These are phyloP conservation scores for Fallopia convolvulus DNA, from an alignment of 148 eudicot species.

Conservation along the genomic window DNA sequence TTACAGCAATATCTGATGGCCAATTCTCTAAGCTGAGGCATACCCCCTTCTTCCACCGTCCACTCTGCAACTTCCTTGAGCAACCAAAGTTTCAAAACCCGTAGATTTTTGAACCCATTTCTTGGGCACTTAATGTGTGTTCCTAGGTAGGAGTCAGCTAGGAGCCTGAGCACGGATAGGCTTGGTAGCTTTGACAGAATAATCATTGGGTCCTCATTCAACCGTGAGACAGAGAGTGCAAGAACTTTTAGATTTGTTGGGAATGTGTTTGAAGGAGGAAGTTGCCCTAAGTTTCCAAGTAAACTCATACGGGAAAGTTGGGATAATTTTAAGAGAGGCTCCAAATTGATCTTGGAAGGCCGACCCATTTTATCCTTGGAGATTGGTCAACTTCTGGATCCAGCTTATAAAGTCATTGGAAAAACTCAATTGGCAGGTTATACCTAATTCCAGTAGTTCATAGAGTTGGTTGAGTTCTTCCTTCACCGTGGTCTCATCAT, in stretches of 20 bases:
- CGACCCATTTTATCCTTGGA: slow-evolving; percentile 26
- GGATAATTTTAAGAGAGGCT: slow-evolving; percentile 15
- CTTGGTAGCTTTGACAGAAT: slow-evolving; percentile 23
- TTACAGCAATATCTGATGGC: slow-evolving; percentile 28
- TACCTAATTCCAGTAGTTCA: slow-evolving; percentile 32
- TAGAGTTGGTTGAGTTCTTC: slow-evolving; percentile 13
- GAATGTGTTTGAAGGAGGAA: slow-evolving; percentile 11
- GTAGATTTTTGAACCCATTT: slow-evolving; percentile 24
- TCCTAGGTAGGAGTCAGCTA: slow-evolving; percentile 32
- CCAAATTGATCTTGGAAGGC: slow-evolving; percentile 20
- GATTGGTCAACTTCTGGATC: slow-evolving; percentile 20
- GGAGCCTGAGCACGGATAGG: slow-evolving; percentile 35
- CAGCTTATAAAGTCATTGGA: slow-evolving; percentile 16
- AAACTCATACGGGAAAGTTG: slow-evolving; percentile 30
- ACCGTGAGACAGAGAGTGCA: slow-evolving; percentile 30
- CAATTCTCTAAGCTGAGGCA: slow-evolving; percentile 27
- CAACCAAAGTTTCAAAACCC: slow-evolving; percentile 40
- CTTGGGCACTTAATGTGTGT: slow-evolving; percentile 17
- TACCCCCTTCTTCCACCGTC: slow-evolving; percentile 25
- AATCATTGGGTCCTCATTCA: slow-evolving; percentile 33
- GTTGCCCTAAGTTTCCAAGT: slow-evolving; percentile 24
- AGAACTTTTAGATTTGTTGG: slow-evolving; percentile 35
- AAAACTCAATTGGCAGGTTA: slow-evolving; percentile 20
- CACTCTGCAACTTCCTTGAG: slow-evolving; percentile 26
- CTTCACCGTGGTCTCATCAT: slow-evolving; percentile 15